Conservation (phyloP, 2,329 filamentous ascomycete species). For the Huntiella omanensis region DNA sequence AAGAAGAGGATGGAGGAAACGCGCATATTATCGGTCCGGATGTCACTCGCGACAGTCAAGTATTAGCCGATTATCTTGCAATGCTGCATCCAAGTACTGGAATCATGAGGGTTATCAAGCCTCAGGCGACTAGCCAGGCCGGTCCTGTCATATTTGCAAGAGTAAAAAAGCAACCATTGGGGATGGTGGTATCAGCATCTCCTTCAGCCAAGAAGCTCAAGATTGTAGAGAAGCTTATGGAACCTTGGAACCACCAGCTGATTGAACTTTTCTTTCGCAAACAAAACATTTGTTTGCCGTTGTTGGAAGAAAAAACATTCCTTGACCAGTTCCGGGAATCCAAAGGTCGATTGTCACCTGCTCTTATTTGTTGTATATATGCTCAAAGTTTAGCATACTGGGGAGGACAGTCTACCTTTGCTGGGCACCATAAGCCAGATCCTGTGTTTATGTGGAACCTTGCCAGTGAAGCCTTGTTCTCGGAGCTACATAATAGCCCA, state of each 20-base stretch:
- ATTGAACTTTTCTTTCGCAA: constrained; percentile 35
- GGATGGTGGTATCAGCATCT: constrained; percentile 20
- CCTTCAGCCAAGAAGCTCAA: constrained; percentile 29
- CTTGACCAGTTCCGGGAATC: constrained; percentile 26
- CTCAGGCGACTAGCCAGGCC: constrained; percentile 17
- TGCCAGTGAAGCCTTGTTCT: constrained; percentile 39
- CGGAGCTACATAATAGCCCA: constrained; percentile 37
- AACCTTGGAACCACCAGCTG: constrained; percentile 31
- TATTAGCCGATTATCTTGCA: constrained; percentile 39
- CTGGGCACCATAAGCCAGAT: constrained; percentile 32
- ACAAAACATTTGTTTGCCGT: constrained; percentile 40
- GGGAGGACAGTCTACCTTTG: constrained; percentile 27
- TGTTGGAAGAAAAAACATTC: constrained; percentile 37
- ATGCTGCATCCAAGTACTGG: constrained; percentile 14
- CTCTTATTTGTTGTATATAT: constrained; percentile 37
- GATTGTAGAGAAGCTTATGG: constrained; percentile 38
- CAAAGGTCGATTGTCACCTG: constrained; percentile 32
- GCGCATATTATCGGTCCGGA: constrained; percentile 41
- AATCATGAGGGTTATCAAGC: constrained; percentile 18
- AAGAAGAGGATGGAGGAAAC: constrained; percentile 21
- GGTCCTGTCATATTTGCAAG: constrained; percentile 27
- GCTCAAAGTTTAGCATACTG: constrained; percentile 40
- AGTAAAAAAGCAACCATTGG: constrained; percentile 27
- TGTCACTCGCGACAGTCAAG: constrained; percentile 38
- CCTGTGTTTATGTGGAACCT: constrained; percentile 43